Conservation (phyloP, 2,329 filamentous ascomycete species). For the Hypomyces perniciosus region DNA sequence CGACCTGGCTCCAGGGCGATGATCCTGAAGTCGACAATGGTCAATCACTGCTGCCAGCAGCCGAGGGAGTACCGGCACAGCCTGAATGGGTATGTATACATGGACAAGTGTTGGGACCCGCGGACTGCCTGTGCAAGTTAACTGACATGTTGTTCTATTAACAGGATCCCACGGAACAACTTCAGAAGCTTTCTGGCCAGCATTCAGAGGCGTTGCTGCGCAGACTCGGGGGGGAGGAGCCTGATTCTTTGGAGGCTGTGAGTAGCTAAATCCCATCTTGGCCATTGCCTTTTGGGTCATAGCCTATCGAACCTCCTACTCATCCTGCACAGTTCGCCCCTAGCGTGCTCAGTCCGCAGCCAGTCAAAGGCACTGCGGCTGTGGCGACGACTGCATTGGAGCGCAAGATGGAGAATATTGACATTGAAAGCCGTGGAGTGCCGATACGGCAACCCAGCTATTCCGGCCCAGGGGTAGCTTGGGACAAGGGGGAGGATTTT, state of each 20-base stretch:
- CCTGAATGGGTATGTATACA: conserved; percentile 87
- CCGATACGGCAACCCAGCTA: no score
- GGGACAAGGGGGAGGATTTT: no score
- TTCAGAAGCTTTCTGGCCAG: conserved; percentile 62
- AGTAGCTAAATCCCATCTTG: conserved; percentile 43
- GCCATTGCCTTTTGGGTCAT: conserved; percentile 48
- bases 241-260: conserved; percentile 21
- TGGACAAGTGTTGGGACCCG: conserved; percentile 41
- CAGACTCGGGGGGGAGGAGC: conserved; percentile 39
- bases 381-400: conserved; percentile 27
- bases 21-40: conserved; percentile 44
- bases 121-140: conserved; percentile 49
- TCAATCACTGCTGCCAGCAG: conserved; percentile 59
- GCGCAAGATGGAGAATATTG: conserved; percentile 21
- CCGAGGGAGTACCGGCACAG: conserved; percentile 80
- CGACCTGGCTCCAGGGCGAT: conserved; percentile 54
- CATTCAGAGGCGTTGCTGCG: conserved; percentile 58
- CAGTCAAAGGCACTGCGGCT: conserved; percentile 33
- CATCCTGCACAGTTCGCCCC: conserved; percentile 22
- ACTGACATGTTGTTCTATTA: conserved; percentile 45
- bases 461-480: no score
- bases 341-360: conserved; percentile 35
- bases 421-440: no score
- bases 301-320: conserved; percentile 28
- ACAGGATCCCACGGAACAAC: conserved; percentile 64